These are phyloP conservation scores for Rosa rugosa DNA, from an alignment of 306 rosid genomes.

Conservation along the genomic window DNA sequence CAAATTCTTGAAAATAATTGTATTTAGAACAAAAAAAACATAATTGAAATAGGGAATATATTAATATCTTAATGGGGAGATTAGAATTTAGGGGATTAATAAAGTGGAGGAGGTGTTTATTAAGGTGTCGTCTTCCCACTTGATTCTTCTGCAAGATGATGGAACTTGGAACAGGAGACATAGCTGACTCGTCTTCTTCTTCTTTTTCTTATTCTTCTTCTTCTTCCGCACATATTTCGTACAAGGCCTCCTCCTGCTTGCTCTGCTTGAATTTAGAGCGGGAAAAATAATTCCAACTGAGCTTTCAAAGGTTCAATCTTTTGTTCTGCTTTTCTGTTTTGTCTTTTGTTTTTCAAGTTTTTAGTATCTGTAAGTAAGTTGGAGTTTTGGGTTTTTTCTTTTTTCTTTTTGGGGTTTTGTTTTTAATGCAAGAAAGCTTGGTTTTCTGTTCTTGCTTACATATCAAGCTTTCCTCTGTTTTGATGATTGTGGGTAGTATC, in stretches of 20 bases:
- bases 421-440: background rate
- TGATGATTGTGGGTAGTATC: background rate
- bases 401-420: background rate
- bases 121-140: constrained; percentile 43
- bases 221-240: constrained; percentile 10
- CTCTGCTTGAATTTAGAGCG: constrained; percentile 34
- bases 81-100: constrained; percentile 12
- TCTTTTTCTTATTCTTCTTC: background rate
- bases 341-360: background rate
- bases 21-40: background rate
- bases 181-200: background rate
- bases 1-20: background rate
- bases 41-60: constrained; percentile 20
- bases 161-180: constrained; percentile 27
- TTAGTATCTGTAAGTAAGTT: background rate
- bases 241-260: constrained; percentile 12
- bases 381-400: constrained; percentile 3
- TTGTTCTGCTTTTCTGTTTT: background rate
- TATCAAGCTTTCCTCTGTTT: constrained; percentile 19
- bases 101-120: constrained; percentile 31
- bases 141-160: constrained; percentile 37
- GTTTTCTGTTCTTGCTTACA: background rate
- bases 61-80: constrained; percentile 19
- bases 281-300: constrained; percentile 32
- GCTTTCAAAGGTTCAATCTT: constrained; percentile 38